Conservation (phyloP, 129 eudicot species). For the Smallanthus sonchifolius region DNA sequence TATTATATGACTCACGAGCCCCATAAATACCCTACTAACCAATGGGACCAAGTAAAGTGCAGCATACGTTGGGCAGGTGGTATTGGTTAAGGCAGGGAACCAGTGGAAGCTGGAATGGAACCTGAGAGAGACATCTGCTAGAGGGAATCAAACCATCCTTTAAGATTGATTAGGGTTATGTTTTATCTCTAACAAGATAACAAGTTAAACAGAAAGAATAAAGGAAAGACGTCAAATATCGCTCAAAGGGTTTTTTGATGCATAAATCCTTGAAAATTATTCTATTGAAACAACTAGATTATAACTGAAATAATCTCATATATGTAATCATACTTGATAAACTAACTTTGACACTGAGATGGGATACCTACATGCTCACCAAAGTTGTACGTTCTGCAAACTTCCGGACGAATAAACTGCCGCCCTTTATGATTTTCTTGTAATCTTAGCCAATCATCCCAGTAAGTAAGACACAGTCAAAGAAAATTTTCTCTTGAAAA, state of each 20-base stretch:
- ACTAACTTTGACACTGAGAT: background rate
- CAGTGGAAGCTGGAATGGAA: background rate
- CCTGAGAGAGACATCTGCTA: background rate
- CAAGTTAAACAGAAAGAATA: background rate
- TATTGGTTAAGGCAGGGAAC: background rate
- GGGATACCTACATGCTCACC: constrained; percentile 88
- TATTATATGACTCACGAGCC: background rate
- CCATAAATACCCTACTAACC: background rate
- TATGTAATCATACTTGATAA: background rate
- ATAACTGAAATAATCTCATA: background rate
- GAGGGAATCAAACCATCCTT: background rate
- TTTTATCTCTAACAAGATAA: background rate
- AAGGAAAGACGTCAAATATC: background rate
- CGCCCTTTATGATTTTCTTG: constrained; percentile 86
- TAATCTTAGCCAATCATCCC: constrained; percentile 98
- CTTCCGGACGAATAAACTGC: constrained; percentile 93
- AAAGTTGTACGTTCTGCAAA: constrained; percentile 93
- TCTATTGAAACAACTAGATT: background rate
- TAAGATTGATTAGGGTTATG: background rate
- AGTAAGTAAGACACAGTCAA: constrained; percentile 80
- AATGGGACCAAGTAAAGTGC: background rate
- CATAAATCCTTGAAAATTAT: background rate
- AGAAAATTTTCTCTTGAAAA: constrained; percentile 28
- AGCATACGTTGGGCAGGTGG: background rate
- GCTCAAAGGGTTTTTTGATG: background rate